A percentile compares a stretch with the other conserved stretches of the same genome.
phyloP scores from a whole-genome alignment of 169 alveolate species.

The Cystoisospora suis region DNA sequence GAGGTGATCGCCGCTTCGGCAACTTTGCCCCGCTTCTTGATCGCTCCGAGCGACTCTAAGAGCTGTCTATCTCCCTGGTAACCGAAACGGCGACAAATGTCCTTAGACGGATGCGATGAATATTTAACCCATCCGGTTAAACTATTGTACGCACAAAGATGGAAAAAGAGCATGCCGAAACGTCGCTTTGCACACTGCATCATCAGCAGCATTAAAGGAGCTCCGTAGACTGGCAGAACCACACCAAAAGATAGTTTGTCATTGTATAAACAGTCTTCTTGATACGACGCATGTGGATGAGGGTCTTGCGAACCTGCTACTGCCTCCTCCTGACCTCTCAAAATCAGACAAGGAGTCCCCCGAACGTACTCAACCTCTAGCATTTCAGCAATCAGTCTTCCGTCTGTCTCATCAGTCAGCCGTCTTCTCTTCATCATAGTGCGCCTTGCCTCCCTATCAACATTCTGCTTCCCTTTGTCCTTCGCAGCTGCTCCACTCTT shows the following conservation, averaged over 20 bases:
- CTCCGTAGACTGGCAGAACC: not conserved
- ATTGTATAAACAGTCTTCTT: constrained; percentile 24
- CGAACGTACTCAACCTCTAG: constrained; percentile 23
- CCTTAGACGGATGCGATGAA: constrained; percentile 9
- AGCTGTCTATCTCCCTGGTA: constrained; percentile 25
- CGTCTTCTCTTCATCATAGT: constrained; percentile 1
- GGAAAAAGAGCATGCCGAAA: constrained; percentile 25
- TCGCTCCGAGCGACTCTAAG: not conserved
- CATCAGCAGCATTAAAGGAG: not conserved
- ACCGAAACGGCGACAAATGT: constrained; percentile 20
- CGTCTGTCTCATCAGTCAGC: constrained; percentile 14
- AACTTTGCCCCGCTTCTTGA: constrained; percentile 24
- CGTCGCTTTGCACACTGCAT: constrained; percentile 26
- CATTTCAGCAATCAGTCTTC: not conserved
- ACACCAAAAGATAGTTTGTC: not conserved
- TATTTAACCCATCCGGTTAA: constrained; percentile 31
- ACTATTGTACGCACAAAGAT: constrained; percentile 14
- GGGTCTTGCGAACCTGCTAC: not conserved
- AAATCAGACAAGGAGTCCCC: not conserved
- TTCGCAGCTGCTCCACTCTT: not conserved
- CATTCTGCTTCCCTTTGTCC: not conserved
- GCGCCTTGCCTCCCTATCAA: not conserved
- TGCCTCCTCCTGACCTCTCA: not conserved
- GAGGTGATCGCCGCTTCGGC: not conserved
- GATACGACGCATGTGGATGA: not conserved